A percentile compares a stretch with the other conserved stretches of the same genome.
Evolutionary conservation across 2,329 filamentous ascomycete species (phyloP).

Genomic region (Fusarium newnesense): DNA sequence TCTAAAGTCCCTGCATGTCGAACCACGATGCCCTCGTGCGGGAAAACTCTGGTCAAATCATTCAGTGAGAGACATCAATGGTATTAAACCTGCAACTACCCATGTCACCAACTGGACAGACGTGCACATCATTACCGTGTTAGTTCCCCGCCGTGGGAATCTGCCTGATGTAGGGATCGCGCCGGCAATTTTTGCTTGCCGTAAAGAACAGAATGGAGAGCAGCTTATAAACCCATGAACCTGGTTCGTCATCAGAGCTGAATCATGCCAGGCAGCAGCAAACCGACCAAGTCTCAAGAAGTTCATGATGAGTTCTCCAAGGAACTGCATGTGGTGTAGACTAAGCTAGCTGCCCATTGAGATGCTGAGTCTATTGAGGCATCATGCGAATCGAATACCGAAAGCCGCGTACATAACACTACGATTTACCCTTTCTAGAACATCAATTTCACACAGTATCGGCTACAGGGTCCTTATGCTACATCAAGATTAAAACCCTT

Average conservation of each 20-base stretch:
- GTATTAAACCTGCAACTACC: not conserved
- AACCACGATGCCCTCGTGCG: not conserved
- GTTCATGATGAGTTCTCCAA: not conserved
- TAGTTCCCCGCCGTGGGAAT: not conserved
- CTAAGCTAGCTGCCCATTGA: no score
- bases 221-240: not conserved
- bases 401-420: not conserved
- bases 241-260: not conserved
- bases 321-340: not conserved
- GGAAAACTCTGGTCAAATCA: not conserved
- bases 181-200: not conserved
- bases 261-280: constrained; percentile 33
- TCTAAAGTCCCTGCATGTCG: constrained; percentile 1
- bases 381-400: not conserved
- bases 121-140: constrained; percentile 20
- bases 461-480: not conserved
- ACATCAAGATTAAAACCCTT: not conserved
- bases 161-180: not conserved
- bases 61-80: not conserved
- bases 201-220: not conserved
- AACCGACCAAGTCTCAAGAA: constrained; percentile 1
- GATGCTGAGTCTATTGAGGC: no score
- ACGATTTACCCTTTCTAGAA: not conserved
- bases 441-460: not conserved
- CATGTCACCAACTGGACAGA: not conserved